Evolutionary conservation across 768 basidiomycete genomes (phyloP), one percentile per base, ranked within the genome.

Genomic region (Tylopilus intermedius): DNA sequence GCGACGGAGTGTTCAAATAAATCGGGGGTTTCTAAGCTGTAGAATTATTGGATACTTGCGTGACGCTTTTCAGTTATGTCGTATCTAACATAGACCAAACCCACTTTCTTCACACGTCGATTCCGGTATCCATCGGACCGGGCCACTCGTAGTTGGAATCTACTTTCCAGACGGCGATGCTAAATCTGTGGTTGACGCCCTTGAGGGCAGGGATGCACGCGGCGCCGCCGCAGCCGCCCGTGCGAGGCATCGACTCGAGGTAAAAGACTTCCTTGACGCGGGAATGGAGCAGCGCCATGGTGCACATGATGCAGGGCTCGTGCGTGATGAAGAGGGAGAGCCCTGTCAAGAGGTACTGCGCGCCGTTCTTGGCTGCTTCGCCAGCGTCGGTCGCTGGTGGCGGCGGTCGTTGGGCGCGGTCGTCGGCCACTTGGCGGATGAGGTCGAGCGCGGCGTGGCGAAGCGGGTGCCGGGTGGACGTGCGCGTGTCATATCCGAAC

Each of bases 291-390:
- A 98, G 72, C 2, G 94, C 91, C 96, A 99, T 99, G 61, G 85
- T 82, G 68, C 96, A 99, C 91, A 98, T 93, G 51, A 99, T 79
- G 61, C 96, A 99, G 0, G 96, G 96, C 61, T 99, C 96, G 70
- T 99, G 95, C 9, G 92, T 91, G 49, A 83, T 81, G 73, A 98
- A 98, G 24, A 97, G 75, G 1, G 84, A 82, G 15, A 84, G 78
- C 2, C 84, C 83, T 0, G 93, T 97, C 24, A 98, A 77, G 41
- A 97, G 84, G 69, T 99, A 99, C 63, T 88, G 86, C 1, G 84
- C 72, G 13, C 90, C 87, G 59, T 90, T 91, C 50, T 61, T 67
- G 38, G 54, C 38, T 22, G 55, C 57, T 8, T 64, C 10, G 3
- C 39, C 39, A 8, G 18, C 21, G 9, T n/a, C 39, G 21, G 9